A percentile compares a stretch with the other conserved stretches of the same genome.
These are phyloP conservation scores for Trichomonas gallinae DNA, from an alignment of 208 protist genomes.

Conservation along the genomic window DNA sequence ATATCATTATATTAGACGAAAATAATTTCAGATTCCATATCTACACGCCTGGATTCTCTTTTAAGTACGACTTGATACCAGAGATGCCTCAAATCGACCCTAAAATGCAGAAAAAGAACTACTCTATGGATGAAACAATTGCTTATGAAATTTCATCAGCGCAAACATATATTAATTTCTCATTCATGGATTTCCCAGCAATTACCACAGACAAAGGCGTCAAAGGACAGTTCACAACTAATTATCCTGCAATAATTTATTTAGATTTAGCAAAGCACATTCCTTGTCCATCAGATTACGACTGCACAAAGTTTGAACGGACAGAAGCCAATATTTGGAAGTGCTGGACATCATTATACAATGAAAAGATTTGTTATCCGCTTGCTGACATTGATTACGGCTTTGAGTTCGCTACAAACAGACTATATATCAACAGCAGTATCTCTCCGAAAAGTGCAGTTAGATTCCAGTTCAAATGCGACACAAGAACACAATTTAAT, in stretches of 20 bases:
- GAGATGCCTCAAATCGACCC: background rate
- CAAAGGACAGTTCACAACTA: background rate
- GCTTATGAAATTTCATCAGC: background rate
- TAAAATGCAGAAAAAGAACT: background rate
- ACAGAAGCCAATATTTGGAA: background rate
- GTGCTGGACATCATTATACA: background rate
- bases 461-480: background rate
- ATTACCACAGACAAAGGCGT: background rate
- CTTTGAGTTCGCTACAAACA: background rate
- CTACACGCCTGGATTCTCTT: background rate
- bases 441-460: background rate
- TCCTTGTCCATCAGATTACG: background rate
- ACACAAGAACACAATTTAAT: background rate
- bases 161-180: background rate
- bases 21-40: background rate
- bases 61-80: background rate
- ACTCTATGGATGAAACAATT: background rate
- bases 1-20: background rate
- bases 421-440: background rate
- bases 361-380: background rate
- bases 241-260: background rate
- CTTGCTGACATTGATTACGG: background rate
- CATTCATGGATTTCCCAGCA: background rate
- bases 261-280: background rate
- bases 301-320: background rate